A percentile compares a stretch with the other conserved stretches of the same genome.
These are phyloP conservation scores for Medicago arabica DNA, from an alignment of 306 rosid genomes.

Conservation along the genomic window DNA sequence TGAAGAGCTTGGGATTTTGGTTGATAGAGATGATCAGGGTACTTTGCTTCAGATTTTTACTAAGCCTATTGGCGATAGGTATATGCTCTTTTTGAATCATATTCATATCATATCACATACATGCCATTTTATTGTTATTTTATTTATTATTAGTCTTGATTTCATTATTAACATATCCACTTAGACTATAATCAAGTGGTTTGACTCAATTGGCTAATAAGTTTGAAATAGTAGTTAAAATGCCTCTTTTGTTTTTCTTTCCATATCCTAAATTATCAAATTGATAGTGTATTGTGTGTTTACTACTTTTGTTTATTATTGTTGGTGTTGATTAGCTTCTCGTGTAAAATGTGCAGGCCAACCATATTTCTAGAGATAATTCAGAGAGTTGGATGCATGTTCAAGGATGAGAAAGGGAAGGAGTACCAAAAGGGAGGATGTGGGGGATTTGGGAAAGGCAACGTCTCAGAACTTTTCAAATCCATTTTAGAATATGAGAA, in stretches of 20 bases:
- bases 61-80: conserved; percentile 92
- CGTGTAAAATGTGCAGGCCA: conserved; percentile 62
- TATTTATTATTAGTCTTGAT: neutral
- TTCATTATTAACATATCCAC: no score
- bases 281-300: neutral
- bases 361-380: conserved; percentile 91
- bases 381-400: conserved; percentile 92
- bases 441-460: conserved; percentile 94
- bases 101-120: no score
- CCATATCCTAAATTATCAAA: no score
- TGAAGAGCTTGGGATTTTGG: conserved; percentile 88
- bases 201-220: no score
- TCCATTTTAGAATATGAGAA: conserved; percentile 94
- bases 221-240: no score
- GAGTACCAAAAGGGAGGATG: conserved; percentile 88
- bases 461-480: conserved; percentile 93
- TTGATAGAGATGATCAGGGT: conserved; percentile 87
- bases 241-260: no score
- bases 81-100: neutral
- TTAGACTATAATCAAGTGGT: no score
- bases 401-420: conserved; percentile 76
- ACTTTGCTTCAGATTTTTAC: conserved; percentile 95
- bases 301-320: neutral
- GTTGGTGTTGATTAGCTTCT: neutral
- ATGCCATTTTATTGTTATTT: no score